Evolutionary conservation across 345 rosid species (phyloP).

Genomic region (Psidium guajava): DNA sequence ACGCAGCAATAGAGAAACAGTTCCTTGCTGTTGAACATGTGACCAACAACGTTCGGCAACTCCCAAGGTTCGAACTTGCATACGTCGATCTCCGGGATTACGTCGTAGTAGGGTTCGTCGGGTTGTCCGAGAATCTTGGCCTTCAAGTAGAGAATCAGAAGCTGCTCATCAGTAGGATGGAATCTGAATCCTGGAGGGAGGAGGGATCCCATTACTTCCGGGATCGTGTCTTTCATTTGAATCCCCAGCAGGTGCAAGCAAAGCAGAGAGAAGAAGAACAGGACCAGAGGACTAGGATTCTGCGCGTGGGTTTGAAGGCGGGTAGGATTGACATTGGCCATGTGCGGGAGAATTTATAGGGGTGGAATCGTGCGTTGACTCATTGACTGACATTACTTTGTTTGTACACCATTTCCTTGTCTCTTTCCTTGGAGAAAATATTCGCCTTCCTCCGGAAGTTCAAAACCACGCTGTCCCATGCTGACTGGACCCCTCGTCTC

Average conservation of each 20-base stretch:
- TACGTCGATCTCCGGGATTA: constrained; percentile 24
- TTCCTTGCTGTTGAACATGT: constrained; percentile 1
- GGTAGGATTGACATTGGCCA: background rate
- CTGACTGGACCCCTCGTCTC: background rate
- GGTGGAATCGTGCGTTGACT: background rate
- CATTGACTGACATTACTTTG: background rate
- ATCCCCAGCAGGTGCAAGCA: background rate
- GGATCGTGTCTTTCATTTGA: background rate
- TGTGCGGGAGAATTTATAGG: background rate
- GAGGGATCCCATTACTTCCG: background rate
- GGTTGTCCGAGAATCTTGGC: constrained; percentile 13
- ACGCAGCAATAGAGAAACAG: constrained; percentile 28
- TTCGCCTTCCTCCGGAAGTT: background rate
- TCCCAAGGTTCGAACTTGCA: constrained; percentile 36
- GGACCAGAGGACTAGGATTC: background rate
- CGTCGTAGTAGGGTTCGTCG: background rate
- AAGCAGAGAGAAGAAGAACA: background rate
- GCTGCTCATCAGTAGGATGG: constrained; percentile 31
- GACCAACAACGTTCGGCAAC: constrained; percentile 11
- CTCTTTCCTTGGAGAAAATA: too few relatives aligned
- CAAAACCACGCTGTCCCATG: background rate
- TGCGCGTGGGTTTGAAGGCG: background rate
- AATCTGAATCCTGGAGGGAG: constrained; percentile 22
- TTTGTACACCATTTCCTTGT: background rate
- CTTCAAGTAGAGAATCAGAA: constrained; percentile 20